phyloP scores from a whole-genome alignment of 2,329 filamentous ascomycete species.

The Macrophomina tecta region DNA sequence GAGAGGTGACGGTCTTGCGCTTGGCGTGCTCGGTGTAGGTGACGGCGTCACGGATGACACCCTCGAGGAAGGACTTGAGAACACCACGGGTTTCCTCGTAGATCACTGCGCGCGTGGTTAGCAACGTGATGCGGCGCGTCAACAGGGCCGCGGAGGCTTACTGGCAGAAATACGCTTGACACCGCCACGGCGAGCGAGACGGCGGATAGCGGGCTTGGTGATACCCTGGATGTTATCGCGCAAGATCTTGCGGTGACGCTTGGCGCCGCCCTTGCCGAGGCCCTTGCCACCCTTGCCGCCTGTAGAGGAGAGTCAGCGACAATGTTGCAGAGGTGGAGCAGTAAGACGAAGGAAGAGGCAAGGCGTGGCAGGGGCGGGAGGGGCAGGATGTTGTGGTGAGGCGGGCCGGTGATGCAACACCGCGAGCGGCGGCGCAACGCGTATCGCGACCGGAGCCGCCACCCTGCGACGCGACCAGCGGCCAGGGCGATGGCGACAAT shows the following conservation, averaged over 20 bases:
- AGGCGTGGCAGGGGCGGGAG: not conserved
- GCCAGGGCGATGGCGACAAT: constrained; percentile 5
- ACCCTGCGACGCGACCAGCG: constrained; percentile 26
- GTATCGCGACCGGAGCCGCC: constrained; percentile 29
- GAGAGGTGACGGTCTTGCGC: constrained; percentile 72
- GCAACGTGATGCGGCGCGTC: constrained; percentile 9
- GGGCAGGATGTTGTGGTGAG: constrained; percentile 21
- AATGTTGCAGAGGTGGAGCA: constrained; percentile 21
- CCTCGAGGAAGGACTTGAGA: constrained; percentile 83
- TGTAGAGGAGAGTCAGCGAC: constrained; percentile 59
- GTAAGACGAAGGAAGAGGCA: not conserved
- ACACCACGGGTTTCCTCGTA: constrained; percentile 84
- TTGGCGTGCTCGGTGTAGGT: constrained; percentile 85
- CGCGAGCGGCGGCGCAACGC: constrained; percentile 24
- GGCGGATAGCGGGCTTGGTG: constrained; percentile 96
- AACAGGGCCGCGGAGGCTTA: constrained; percentile 54
- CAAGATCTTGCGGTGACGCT: constrained; percentile 99
- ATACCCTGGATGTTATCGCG: constrained; percentile 99
- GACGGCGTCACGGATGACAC: constrained; percentile 79
- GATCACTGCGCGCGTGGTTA: constrained; percentile 63
- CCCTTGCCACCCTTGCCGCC: constrained; percentile 97
- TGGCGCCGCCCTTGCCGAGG: constrained; percentile 97
- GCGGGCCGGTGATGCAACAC: constrained; percentile 30
- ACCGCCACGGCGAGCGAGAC: constrained; percentile 98
- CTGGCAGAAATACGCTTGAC: constrained; percentile 99